Conservation (phyloP, 495 filamentous ascomycete species). For the Niebla homalea region DNA sequence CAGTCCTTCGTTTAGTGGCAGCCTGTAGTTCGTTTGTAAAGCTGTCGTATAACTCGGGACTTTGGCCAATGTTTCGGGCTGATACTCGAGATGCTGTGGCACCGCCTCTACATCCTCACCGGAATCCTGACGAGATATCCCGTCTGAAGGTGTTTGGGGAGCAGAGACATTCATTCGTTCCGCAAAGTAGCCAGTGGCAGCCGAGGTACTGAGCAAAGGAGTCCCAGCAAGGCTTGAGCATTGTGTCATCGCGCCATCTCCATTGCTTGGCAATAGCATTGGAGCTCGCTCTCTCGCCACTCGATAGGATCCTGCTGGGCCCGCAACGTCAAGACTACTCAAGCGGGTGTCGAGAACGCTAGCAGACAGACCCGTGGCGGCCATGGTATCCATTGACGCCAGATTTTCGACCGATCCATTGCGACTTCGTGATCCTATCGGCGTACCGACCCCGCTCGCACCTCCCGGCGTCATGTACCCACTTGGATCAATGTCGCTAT, state of each 20-base stretch:
- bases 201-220: background rate
- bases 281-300: conserved; percentile 8
- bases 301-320: conserved; percentile 1
- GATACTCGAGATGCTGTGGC: conserved; percentile 50
- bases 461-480: conserved; percentile 64
- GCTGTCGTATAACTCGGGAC: conserved; percentile 77
- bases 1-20: conserved; percentile 18
- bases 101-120: conserved; percentile 42
- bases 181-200: conserved; percentile 1
- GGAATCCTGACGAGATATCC: conserved; percentile 45
- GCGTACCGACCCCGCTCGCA: conserved; percentile 60
- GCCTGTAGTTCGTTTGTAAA: conserved; percentile 42
- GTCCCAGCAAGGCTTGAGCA: background rate
- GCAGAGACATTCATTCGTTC: background rate
- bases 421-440: conserved; percentile 60
- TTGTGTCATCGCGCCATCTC: conserved; percentile 1
- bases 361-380: conserved; percentile 36
- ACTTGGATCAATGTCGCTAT: conserved; percentile 64
- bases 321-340: conserved; percentile 34
- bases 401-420: conserved; percentile 71
- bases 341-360: conserved; percentile 52
- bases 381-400: conserved; percentile 43
- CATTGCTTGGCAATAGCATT: conserved; percentile 9
- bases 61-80: conserved; percentile 49
- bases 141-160: conserved; percentile 19